Conservation (phyloP, 2,329 filamentous ascomycete genomes). For the Xylariales sp. region DNA sequence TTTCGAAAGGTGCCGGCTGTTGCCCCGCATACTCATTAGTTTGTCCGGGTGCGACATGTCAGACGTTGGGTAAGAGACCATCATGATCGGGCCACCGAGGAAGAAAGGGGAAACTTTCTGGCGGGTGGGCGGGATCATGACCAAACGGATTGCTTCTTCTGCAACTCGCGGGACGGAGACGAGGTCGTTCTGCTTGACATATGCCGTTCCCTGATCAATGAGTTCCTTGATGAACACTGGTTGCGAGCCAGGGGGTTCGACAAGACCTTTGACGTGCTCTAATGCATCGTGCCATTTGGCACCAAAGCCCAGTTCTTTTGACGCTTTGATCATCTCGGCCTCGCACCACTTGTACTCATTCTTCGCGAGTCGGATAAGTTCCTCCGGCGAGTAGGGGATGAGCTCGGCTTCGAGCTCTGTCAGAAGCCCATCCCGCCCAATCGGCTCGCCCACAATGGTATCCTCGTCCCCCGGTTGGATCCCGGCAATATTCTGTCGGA, state of each 20-base stretch:
- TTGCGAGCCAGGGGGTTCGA: slow-evolving; percentile 50
- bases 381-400: slow-evolving; percentile 54
- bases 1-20: slow-evolving; percentile 52
- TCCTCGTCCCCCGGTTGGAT: slow-evolving; percentile 37
- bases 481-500: slow-evolving; percentile 37
- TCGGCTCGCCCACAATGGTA: slow-evolving; percentile 52
- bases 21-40: slow-evolving; percentile 55
- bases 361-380: slow-evolving; percentile 47
- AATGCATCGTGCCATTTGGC: slow-evolving; percentile 48
- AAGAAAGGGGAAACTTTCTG: slow-evolving; percentile 58
- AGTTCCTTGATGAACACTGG: slow-evolving; percentile 46
- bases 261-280: slow-evolving; percentile 50
- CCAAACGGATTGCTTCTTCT: slow-evolving; percentile 49
- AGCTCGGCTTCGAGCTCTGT: slow-evolving; percentile 51
- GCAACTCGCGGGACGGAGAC: slow-evolving; percentile 51
- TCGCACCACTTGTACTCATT: slow-evolving; percentile 53
- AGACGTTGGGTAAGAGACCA: slow-evolving; percentile 51
- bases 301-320: slow-evolving; percentile 41
- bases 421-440: slow-evolving; percentile 46
- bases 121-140: slow-evolving; percentile 48
- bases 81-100: slow-evolving; percentile 48
- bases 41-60: slow-evolving; percentile 50
- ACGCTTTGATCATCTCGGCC: slow-evolving; percentile 47
- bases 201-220: slow-evolving; percentile 45
- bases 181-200: slow-evolving; percentile 48